Base-by-base conservation (phyloP, 2,329 filamentous ascomycete genomes). In the Colletotrichum paranaense region DNA sequence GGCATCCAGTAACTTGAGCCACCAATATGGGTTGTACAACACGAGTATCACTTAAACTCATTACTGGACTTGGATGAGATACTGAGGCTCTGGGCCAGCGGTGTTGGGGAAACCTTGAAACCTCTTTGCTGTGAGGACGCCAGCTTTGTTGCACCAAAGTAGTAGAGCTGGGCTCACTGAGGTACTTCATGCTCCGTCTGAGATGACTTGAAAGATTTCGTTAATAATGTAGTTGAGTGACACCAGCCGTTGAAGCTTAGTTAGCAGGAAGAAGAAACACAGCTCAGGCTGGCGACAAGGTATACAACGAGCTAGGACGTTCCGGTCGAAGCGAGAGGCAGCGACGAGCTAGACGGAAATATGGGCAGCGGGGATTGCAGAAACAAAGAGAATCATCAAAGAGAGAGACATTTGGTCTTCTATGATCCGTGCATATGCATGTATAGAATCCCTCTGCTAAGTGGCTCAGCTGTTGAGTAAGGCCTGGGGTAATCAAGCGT, bases 381-480 rank as follows among this genome's bases (percentile, higher is more conserved):
- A 46, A 28, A 8, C 57, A 28, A 16, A 26, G 16, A 12, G 8
- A 14, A 19, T 24, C 22, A 32, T 14, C 38, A 67, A 38, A 30
- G 42, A 16, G 24, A 16, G 30, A 30, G 11, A 19, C n/a, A 19
- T 14, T 16, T 32, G 14, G 35, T 38, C 35, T 38, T 56, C 22
- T 42, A 70, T 73, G 56, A 42, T 30, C 32, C 35, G 49, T 72
- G 69, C 69, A 62, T 68, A 28, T 35, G 42, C 24, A 35, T 49
- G 55, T 42, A 60, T 60, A 14, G 32, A 42, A 42, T 55, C 28
- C 30, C 42, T 28, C 16, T 26, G 65, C 46, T 35, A 58, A 60
- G 62, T 42, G 28, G 52, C 22, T 38, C 9, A 46, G 28, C 53
- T 19, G 11, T 32, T 58, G 11, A 30, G 67, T 14, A 49, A 22